Conservation (phyloP, 129 eudicot species). For the Flaveria brownii region DNA sequence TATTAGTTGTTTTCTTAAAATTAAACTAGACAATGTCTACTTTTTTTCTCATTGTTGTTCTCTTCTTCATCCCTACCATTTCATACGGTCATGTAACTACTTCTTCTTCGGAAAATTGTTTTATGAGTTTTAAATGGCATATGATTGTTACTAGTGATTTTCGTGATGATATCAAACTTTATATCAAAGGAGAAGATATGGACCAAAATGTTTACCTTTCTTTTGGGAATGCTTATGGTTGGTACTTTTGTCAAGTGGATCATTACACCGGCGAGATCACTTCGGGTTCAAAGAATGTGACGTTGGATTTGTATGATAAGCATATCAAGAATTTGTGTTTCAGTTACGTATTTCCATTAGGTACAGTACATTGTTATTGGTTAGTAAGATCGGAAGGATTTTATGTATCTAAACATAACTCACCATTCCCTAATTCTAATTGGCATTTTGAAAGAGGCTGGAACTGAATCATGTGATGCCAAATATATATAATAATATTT, state of each 20-base stretch:
- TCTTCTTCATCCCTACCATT: neutral
- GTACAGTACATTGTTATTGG: slow-evolving; percentile 7
- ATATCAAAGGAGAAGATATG: neutral
- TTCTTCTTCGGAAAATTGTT: neutral
- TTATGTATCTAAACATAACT: slow-evolving; percentile 2
- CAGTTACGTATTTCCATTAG: neutral
- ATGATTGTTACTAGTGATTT: neutral
- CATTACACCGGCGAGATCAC: neutral
- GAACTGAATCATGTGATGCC: neutral
- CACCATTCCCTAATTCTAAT: neutral
- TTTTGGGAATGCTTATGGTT: neutral
- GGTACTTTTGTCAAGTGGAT: neutral
- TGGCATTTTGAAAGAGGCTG: neutral
- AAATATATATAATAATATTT: too few relatives aligned
- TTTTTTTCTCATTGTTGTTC: neutral
- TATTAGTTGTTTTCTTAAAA: too few relatives aligned
- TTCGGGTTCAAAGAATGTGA: neutral
- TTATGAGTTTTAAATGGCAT: neutral
- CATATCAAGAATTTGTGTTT: neutral
- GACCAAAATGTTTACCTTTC: neutral
- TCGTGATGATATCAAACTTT: neutral
- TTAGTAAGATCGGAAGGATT: neutral
- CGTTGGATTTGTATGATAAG: neutral
- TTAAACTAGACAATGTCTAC: neutral
- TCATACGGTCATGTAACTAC: neutral